phyloP scores from a whole-genome alignment of 352 stramenopile genomes.

The Thraustotheca clavata region DNA sequence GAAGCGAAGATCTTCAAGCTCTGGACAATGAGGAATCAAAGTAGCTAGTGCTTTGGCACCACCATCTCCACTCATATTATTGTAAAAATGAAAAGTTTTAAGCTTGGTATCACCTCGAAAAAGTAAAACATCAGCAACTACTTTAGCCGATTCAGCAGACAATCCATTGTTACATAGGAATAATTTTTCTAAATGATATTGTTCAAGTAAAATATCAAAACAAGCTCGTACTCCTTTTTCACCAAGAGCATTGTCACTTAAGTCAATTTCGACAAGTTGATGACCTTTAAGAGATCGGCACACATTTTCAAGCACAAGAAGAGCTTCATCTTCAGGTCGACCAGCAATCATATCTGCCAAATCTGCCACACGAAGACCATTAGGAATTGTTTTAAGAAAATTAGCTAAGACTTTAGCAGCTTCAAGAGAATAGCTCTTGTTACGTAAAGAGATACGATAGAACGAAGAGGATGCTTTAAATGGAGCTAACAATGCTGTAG shows the following conservation, averaged over 20 bases:
- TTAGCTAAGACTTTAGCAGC: constrained; percentile 61
- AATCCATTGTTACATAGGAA: constrained; percentile 95
- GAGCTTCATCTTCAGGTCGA: constrained; percentile 67
- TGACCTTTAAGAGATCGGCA: constrained; percentile 57
- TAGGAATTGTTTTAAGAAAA: constrained; percentile 51
- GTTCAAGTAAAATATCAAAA: constrained; percentile 69
- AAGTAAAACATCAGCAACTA: constrained; percentile 82
- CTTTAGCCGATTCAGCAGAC: constrained; percentile 75
- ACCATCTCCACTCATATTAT: constrained; percentile 95
- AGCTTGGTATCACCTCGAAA: constrained; percentile 76
- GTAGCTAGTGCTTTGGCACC: constrained; percentile 80
- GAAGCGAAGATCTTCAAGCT: constrained; percentile 88
- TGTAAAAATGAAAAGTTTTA: constrained; percentile 94
- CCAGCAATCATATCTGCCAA: constrained; percentile 84
- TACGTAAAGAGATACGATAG: constrained; percentile 76
- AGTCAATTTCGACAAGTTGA: constrained; percentile 77
- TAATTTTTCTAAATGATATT: constrained; percentile 75
- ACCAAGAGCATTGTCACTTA: constrained; percentile 94
- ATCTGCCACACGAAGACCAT: constrained; percentile 38
- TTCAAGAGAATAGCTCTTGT: constrained; percentile 83
- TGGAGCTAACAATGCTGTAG: constrained; percentile 49
- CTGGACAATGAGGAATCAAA: constrained; percentile 79
- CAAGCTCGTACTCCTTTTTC: constrained; percentile 90
- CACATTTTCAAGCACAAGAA: constrained; percentile 72
- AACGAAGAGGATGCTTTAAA: constrained; percentile 27